Evolutionary conservation across 768 basidiomycete genomes (phyloP), one percentile per base, ranked within the genome.

Genomic region (Tephrocybe sp.): DNA sequence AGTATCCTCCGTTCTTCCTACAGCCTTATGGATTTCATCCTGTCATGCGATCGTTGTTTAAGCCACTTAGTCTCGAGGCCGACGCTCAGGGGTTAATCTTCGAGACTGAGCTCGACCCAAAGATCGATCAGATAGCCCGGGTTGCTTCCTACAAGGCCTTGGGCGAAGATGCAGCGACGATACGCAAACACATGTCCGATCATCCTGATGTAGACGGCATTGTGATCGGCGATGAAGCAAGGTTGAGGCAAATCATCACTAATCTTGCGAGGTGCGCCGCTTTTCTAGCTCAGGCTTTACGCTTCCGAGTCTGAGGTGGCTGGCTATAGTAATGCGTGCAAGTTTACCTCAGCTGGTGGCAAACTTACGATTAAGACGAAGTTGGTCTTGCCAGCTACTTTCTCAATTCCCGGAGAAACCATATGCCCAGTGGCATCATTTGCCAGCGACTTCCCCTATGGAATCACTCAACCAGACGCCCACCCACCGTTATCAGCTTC

Each of bases 211-310:
- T 77, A 15, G 78, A 84, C 50, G 88, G 86, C 0, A 71, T 87
- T 43, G 90, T 95, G 33, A 81, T 88, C 12, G 91, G 92, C 21
- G 90, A 95, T 63, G 90, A 93, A 61, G 85, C 86, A 40, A 80
- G 92, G 12, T 64, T 93, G 45, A 77, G 90, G 59, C 90, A 92
- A 67, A 83, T 91, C 46, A 78, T 87, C 65, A 92, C 87, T 42
- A 93, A 94, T 65, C 81, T 95, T 40, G 85, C 90, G 4, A 90
- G 87, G 89, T 74, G 55, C 26, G 60, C 20, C 15, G 32, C 44
- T 33, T 4, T 39, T 12, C n/a, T 21, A 20, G 17, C n/a, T 20
- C 14, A 24, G n/a, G 23, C 15, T 21, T 18, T 28, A 34, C 4
- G 20, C 28, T 23, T 40, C 5, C 6, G 9, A 6, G 6, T 24